Base-by-base conservation (phyloP, 352 stramenopile genomes). In the Detonula confervacea region DNA sequence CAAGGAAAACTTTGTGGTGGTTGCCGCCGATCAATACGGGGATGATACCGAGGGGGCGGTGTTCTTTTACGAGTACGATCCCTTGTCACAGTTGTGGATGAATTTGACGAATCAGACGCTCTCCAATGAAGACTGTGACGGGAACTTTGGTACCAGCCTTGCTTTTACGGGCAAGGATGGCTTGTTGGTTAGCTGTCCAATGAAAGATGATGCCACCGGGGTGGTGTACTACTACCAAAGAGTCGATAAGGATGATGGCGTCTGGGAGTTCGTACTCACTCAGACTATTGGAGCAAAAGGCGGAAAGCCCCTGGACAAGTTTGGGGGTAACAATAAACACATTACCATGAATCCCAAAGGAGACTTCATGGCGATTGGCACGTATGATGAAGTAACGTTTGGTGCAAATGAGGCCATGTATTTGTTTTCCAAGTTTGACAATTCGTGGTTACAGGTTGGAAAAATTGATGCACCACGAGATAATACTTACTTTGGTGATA, bases 81-180 rank as follows among this genome's bases (percentile, higher is more conserved):
- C 27, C 5, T 29, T 18, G 22, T 47, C 22, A 52, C 30, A 22
- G 2, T 18, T 14, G 0, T 66, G 56, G 56, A 7, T 11, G 9
- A 2, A 66, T 16, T 16, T 39, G 18, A 16, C 16, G 25, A 66
- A 66, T 25, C 2, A 1, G 9, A 66, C 56, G 24, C 11, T 66
- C 9, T 3, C n/a, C 22, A 66, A 66, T 24, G 4, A 49, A 18
- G 57, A 66, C 25, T 66, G 57, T 24, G 57, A 66, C 51, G 29
- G 57, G 16, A 14, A 20, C 14, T 66, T 66, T 66, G 57, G 57
- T 20, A 22, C 57, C 29, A 66, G 57, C 51, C 33, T 66, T 2
- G 33, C 39, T 20, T 66, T 66, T 16, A 66, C 57, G 18, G 0
- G 39, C 3, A n/a, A 66, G 0, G 20, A 66, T n/a, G 57, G 57